Evolutionary conservation across 768 basidiomycete genomes (phyloP).

Genomic region (Phlebiopsis gigantea): DNA sequence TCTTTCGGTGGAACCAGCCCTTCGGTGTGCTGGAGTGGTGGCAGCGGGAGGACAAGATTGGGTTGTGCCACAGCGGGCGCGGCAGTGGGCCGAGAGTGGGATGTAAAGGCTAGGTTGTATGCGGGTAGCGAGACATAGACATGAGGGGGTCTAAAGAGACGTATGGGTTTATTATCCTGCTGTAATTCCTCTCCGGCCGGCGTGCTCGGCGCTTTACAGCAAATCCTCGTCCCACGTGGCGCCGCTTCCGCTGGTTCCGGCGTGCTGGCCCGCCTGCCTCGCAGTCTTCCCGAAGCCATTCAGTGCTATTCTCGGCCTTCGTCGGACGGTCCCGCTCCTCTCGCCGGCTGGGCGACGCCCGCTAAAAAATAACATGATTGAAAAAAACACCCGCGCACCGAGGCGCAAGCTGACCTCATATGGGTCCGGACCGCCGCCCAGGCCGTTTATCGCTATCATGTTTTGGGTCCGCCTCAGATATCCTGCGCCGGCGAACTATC

Average conservation of each 20-base stretch:
- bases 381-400: no score
- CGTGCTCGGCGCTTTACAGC: not conserved
- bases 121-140: not conserved
- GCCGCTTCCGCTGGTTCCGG: not conserved
- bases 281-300: not conserved
- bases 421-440: not conserved
- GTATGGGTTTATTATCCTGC: not conserved
- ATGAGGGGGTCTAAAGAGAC: not conserved
- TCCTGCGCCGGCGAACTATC: no score
- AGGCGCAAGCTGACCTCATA: not conserved
- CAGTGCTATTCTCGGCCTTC: no score
- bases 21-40: not conserved
- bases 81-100: not conserved
- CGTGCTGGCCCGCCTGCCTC: not conserved
- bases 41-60: not conserved
- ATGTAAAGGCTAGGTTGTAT: not conserved
- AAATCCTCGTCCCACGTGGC: slow-evolving; percentile 4
- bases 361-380: not conserved
- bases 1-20: not conserved
- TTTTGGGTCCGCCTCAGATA: no score
- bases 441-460: not conserved
- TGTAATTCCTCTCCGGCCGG: not conserved
- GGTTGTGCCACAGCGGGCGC: not conserved
- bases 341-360: no score
- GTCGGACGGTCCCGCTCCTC: no score